Evolutionary conservation across 2,329 filamentous ascomycete species (phyloP).

Genomic region (Colletotrichum tamarilloi): DNA sequence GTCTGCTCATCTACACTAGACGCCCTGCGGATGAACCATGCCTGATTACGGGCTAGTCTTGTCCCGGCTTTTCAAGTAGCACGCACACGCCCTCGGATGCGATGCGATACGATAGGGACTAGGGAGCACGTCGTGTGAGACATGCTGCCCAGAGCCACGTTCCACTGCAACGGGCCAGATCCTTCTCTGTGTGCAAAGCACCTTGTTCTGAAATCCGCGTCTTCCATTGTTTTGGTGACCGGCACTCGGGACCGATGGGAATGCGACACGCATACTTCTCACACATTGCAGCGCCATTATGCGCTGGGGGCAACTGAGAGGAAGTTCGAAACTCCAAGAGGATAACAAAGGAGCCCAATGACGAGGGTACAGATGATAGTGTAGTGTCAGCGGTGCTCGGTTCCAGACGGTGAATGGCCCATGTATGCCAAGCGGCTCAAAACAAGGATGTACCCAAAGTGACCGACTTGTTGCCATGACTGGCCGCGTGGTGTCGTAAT

Average conservation of each 20-base stretch:
- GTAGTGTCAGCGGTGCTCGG: slow-evolving; percentile 15
- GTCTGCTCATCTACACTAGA: not conserved
- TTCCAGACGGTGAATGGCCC: slow-evolving; percentile 19
- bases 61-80: slow-evolving; percentile 2
- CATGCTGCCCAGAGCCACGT: slow-evolving; percentile 13
- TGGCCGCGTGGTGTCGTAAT: slow-evolving; percentile 32
- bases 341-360: not conserved
- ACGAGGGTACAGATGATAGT: not conserved
- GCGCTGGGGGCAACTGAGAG: not conserved
- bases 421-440: slow-evolving; percentile 34
- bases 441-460: slow-evolving; percentile 30
- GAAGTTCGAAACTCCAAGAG: too few species aligned
- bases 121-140: slow-evolving; percentile 15
- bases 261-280: not conserved
- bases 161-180: slow-evolving; percentile 16
- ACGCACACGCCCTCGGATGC: not conserved
- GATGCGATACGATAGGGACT: not conserved
- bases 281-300: not conserved
- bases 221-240: not conserved
- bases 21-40: slow-evolving; percentile 5
- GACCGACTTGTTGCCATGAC: slow-evolving; percentile 16
- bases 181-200: not conserved
- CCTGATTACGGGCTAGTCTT: slow-evolving; percentile 9
- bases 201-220: not conserved
- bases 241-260: not conserved